phyloP scores from a whole-genome alignment of 2,329 filamentous ascomycete genomes.

The Talaromyces sp. region DNA sequence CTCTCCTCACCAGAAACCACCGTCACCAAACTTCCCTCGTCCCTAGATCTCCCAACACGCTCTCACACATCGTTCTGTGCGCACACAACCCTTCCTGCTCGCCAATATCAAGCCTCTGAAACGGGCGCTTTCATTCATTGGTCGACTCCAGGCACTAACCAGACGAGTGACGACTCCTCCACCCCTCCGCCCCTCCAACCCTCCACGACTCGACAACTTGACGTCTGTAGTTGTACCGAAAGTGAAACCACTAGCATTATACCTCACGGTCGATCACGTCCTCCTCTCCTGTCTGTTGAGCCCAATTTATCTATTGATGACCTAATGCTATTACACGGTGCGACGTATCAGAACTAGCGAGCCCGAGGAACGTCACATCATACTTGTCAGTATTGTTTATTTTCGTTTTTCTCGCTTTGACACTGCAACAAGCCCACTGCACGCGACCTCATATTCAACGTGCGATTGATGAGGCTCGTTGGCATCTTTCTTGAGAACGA shows the following conservation, averaged over 20 bases:
- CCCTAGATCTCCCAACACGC: neutral
- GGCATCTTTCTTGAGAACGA: neutral
- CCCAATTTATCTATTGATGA: slow-evolving; percentile 24
- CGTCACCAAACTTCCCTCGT: neutral
- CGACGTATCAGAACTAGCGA: slow-evolving; percentile 9
- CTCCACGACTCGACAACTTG: slow-evolving; percentile 1
- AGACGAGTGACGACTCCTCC: slow-evolving; percentile 17
- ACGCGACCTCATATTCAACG: neutral
- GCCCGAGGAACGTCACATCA: slow-evolving; percentile 16
- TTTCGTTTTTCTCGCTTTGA: slow-evolving; percentile 10
- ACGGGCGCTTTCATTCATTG: neutral
- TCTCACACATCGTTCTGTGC: neutral
- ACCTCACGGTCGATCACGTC: slow-evolving; percentile 1
- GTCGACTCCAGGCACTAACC: neutral
- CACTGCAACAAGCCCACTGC: slow-evolving; percentile 24
- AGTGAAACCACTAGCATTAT: slow-evolving; percentile 4
- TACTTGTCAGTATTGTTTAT: slow-evolving; percentile 11
- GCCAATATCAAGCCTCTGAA: neutral
- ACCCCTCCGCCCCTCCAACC: slow-evolving; percentile 20
- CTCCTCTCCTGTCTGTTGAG: neutral
- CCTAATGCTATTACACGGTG: slow-evolving; percentile 22
- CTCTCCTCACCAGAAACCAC: neutral
- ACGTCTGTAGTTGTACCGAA: neutral
- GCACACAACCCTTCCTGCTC: neutral
- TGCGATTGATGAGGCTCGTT: neutral